Evolutionary conservation across 306 rosid genomes (phyloP), one percentile per base, ranked within the genome.

Genomic region (Luffa acutangula): DNA sequence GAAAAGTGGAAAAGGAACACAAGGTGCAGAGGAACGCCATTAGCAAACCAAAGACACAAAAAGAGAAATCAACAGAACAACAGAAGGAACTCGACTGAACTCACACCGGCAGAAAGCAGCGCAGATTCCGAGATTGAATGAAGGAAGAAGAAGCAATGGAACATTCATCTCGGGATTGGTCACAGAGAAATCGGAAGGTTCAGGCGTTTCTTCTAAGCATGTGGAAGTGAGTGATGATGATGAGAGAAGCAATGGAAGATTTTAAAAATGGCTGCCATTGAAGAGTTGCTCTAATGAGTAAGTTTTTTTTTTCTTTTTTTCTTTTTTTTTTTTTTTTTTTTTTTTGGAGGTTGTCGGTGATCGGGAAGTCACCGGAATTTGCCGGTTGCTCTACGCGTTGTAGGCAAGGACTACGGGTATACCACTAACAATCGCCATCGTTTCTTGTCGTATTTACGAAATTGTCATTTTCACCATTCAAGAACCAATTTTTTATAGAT

Each of bases 291-390:
- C 36, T 9, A n/a, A 43, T 69, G 37, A 69, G 75, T 69, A n/a
- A 18, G 11, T 65, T 4, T 46, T 43, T 70, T 41, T 43, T 20
- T 46, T 43, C 3, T 31, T 25, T 52, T 7, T 74, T 4, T 46
- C 20, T 43, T 41, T 43, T 4, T 46, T 43, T 43, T 41, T 43
- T 43, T 46, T 43, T 7, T 31, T 25, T 52, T 7, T 74, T 52
- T 2, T 3, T 20, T n/a, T 2, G 64, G 9, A 12, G 51, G 14
- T 80, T 72, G 83, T 80, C 83, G 83, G 83, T 73, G 83, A 52
- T 52, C 52, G 79, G 43, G 66, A 8, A 13, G 63, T 58, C 79
- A 80, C 83, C 79, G 79, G 83, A 18, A 42, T 31, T 17, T 72
- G 33, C 79, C 83, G 74, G 83, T 80, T 73, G 57, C 73, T 25